These are phyloP conservation scores for Cadophora sp. DNA, from an alignment of 2,329 filamentous ascomycete species.

Conservation along the genomic window DNA sequence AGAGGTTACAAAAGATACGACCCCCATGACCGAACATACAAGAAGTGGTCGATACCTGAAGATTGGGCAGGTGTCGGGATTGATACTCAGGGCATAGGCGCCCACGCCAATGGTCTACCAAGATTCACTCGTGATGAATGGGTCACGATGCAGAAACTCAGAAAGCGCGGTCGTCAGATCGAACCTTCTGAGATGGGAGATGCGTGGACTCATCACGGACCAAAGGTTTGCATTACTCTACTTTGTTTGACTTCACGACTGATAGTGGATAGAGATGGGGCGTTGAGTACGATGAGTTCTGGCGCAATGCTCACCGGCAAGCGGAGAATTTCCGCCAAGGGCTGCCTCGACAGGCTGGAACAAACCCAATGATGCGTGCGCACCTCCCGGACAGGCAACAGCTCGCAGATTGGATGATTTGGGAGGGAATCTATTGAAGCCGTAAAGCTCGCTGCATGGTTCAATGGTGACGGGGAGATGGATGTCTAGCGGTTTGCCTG, in stretches of 20 bases:
- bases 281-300: constrained; percentile 39
- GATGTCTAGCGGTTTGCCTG: no score
- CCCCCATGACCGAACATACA: constrained; percentile 39
- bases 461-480: no score
- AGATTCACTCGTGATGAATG: constrained; percentile 37
- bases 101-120: constrained; percentile 31
- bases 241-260: constrained; percentile 6
- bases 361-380: constrained; percentile 27
- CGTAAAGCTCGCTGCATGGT: no score
- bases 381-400: constrained; percentile 28
- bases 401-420: constrained; percentile 17
- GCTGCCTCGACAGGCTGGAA: not conserved
- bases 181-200: constrained; percentile 33
- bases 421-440: not conserved
- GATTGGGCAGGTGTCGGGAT: constrained; percentile 34
- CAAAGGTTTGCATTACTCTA: constrained; percentile 31
- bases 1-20: constrained; percentile 40
- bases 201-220: constrained; percentile 40
- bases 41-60: constrained; percentile 32
- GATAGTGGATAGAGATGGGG: constrained; percentile 35
- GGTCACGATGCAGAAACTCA: constrained; percentile 26
- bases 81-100: constrained; percentile 13
- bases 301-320: constrained; percentile 40
- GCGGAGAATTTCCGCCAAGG: constrained; percentile 32
- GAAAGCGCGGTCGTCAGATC: constrained; percentile 17